A percentile compares a stretch with the other conserved stretches of the same genome.
Evolutionary conservation across 345 rosid genomes (phyloP).

Genomic region (Anastatica hierochuntica): DNA sequence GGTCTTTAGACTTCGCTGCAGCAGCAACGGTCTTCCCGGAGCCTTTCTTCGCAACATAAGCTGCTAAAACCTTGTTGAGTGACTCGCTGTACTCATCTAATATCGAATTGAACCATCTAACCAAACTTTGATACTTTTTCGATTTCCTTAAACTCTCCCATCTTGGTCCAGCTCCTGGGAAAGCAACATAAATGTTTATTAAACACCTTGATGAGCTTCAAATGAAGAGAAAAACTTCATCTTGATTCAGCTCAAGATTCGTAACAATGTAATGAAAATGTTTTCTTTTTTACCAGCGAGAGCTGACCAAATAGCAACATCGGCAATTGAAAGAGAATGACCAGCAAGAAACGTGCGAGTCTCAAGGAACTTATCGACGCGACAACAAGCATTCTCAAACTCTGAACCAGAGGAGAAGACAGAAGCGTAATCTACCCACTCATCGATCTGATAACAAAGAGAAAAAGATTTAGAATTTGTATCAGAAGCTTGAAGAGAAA

Average conservation of each 20-base stretch:
- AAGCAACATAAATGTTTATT: conserved; percentile 1
- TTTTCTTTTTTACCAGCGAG: conserved; percentile 69
- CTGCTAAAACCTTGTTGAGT: conserved; percentile 39
- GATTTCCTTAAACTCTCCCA: conserved; percentile 97
- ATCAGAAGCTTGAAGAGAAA: too few species aligned
- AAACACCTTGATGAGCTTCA: too few species aligned
- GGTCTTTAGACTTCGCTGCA: conserved; percentile 39
- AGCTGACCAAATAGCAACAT: conserved; percentile 79
- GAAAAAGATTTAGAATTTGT: not conserved
- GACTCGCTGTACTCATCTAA: conserved; percentile 44
- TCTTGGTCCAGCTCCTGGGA: conserved; percentile 71
- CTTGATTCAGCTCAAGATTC: not conserved
- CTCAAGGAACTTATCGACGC: conserved; percentile 44
- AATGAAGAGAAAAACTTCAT: not conserved
- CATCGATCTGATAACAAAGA: conserved; percentile 46
- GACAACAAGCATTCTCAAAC: conserved; percentile 66
- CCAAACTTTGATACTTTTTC: conserved; percentile 68
- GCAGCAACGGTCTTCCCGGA: conserved; percentile 42
- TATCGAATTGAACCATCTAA: conserved; percentile 79
- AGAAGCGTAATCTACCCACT: conserved; percentile 68
- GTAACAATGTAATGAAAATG: not conserved
- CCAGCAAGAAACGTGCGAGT: conserved; percentile 60
- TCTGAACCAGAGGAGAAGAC: conserved; percentile 65
- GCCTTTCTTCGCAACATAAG: conserved; percentile 49
- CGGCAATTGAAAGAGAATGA: conserved; percentile 62